phyloP scores from a whole-genome alignment of 257 asterid species.

The Thymus quinquecostatus region DNA sequence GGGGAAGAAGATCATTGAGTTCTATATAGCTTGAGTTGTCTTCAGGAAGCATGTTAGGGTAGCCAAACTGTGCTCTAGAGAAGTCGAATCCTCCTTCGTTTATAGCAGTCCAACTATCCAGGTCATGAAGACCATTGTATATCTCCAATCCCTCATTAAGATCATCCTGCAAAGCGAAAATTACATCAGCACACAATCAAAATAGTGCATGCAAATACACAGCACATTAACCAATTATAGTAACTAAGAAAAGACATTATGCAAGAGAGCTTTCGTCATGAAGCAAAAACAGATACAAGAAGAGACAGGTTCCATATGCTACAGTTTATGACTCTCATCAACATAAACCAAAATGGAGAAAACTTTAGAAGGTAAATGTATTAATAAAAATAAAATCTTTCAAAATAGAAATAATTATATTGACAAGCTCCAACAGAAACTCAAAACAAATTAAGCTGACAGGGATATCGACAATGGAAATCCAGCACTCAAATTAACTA shows the following conservation, averaged over 20 bases:
- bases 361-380: background rate
- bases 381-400: too few relatives aligned
- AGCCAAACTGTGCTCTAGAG: conserved; percentile 31
- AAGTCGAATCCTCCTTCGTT: conserved; percentile 33
- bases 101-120: conserved; percentile 31
- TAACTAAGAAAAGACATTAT: background rate
- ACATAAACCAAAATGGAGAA: background rate
- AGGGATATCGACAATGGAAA: background rate
- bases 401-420: too few relatives aligned
- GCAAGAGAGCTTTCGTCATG: background rate
- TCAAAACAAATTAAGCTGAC: background rate
- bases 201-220: background rate
- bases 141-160: conserved; percentile 42
- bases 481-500: background rate
- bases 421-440: too few relatives aligned
- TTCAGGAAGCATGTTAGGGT: conserved; percentile 26
- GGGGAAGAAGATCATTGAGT: conserved; percentile 58
- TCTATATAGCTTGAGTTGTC: conserved; percentile 56
- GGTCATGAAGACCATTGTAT: conserved; percentile 48
- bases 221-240: background rate
- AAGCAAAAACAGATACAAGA: background rate
- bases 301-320: background rate
- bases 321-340: background rate
- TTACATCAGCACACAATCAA: conserved; percentile 20
- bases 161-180: conserved; percentile 35